These are phyloP conservation scores for Penicillium robsamsonii DNA, from an alignment of 495 filamentous ascomycete genomes.

Conservation along the genomic window DNA sequence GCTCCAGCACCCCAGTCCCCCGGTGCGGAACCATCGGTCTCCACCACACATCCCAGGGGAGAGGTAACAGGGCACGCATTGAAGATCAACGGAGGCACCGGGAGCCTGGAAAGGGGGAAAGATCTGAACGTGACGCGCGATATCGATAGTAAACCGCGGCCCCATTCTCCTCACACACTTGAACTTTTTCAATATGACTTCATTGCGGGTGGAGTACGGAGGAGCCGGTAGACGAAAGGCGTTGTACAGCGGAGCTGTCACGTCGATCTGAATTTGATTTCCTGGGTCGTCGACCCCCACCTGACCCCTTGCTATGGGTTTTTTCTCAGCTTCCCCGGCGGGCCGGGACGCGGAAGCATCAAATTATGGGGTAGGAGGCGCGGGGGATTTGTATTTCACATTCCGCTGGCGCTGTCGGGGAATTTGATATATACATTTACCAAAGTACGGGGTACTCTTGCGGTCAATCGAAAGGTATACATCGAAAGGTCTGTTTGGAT, in stretches of 20 bases:
- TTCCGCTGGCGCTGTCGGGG: not conserved
- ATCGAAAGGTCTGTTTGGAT: not conserved
- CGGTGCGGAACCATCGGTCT: not conserved
- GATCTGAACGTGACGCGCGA: constrained; percentile 6
- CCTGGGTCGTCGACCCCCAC: not conserved
- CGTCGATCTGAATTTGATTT: constrained; percentile 6
- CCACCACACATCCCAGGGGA: constrained; percentile 11
- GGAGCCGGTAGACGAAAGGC: not conserved
- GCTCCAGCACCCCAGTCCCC: not conserved
- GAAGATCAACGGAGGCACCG: constrained; percentile 16
- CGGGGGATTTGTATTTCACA: not conserved
- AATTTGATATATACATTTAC: not conserved
- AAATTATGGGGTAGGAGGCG: constrained; percentile 12
- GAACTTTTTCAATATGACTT: not conserved
- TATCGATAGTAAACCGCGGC: constrained; percentile 8
- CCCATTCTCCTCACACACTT: constrained; percentile 2
- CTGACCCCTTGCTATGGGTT: not conserved
- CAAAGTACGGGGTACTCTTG: constrained; percentile 4
- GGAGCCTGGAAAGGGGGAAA: constrained; percentile 17
- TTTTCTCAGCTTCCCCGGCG: constrained; percentile 17
- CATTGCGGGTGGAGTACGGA: not conserved
- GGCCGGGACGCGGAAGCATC: constrained; percentile 13
- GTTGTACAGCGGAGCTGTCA: not conserved
- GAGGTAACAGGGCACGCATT: constrained; percentile 12
- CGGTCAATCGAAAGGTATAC: not conserved